Evolutionary conservation across 2,329 filamentous ascomycete species (phyloP).

Genomic region (Ustilaginoidea virens): DNA sequence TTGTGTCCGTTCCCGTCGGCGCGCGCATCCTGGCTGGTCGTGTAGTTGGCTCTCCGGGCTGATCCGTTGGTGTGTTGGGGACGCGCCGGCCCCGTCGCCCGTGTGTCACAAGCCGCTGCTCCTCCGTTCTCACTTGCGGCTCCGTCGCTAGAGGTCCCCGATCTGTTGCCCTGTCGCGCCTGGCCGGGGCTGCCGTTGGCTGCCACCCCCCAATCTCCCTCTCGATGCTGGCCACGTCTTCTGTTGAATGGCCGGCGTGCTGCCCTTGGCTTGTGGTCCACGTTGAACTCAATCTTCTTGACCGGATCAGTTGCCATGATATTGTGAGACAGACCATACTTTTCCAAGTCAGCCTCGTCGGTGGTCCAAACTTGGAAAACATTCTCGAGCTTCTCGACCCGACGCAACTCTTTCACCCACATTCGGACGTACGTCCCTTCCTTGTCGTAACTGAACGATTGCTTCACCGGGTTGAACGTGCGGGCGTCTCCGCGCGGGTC

Average conservation of each 20-base stretch:
- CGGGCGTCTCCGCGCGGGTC: conserved; percentile 56
- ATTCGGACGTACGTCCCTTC: conserved; percentile 53
- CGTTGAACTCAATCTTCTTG: conserved; percentile 46
- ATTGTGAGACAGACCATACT: conserved; percentile 38
- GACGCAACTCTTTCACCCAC: conserved; percentile 55
- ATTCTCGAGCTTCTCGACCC: conserved; percentile 35
- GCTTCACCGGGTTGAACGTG: conserved; percentile 74
- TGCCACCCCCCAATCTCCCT: conserved; percentile 7
- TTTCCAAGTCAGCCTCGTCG: conserved; percentile 38
- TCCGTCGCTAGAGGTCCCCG: conserved; percentile 2
- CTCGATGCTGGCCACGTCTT: conserved; percentile 11
- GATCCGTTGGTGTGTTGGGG: background rate
- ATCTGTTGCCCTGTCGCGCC: background rate
- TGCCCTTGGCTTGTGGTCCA: conserved; percentile 31
- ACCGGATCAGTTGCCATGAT: conserved; percentile 54
- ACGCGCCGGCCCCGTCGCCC: background rate
- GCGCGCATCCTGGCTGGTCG: background rate
- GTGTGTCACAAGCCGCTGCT: background rate
- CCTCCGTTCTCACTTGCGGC: background rate
- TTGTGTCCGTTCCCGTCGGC: background rate
- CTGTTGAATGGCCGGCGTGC: conserved; percentile 11
- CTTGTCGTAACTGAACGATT: conserved; percentile 62
- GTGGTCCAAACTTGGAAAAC: conserved; percentile 60
- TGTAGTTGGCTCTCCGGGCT: conserved; percentile 3
- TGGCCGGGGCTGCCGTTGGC: background rate